These are phyloP conservation scores for Penicillium chermesinum DNA, from an alignment of 495 filamentous ascomycete genomes.

Conservation along the genomic window DNA sequence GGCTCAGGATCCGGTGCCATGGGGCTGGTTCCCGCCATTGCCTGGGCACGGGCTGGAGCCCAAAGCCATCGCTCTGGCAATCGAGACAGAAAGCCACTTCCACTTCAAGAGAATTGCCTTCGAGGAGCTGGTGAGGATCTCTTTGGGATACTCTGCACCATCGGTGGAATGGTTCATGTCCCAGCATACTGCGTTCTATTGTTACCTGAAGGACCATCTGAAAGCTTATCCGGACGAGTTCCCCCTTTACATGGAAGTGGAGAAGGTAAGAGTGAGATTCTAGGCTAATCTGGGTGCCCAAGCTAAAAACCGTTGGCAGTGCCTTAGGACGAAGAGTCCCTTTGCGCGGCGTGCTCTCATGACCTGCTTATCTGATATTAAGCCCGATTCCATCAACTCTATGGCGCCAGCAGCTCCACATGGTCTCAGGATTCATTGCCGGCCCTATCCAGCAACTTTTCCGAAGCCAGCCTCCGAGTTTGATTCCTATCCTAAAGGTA, in stretches of 20 bases:
- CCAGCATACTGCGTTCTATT: constrained; percentile 37
- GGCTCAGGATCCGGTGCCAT: constrained; percentile 20
- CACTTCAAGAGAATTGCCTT: constrained; percentile 39
- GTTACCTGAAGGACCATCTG: constrained; percentile 34
- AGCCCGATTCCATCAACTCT: constrained; percentile 9
- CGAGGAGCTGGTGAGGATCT: constrained; percentile 38
- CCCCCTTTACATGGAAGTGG: constrained; percentile 29
- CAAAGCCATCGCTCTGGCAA: constrained; percentile 26
- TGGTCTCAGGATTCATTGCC: constrained; percentile 37
- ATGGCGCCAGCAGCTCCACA: constrained; percentile 10
- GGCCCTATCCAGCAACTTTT: constrained; percentile 37
- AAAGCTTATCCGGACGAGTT: constrained; percentile 32
- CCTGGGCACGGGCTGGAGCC: constrained; percentile 17
- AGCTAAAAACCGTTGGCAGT: constrained; percentile 14
- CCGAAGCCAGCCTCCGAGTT: constrained; percentile 24
- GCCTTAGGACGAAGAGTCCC: constrained; percentile 32
- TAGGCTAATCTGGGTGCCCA: not conserved
- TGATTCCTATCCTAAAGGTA: constrained; percentile 32
- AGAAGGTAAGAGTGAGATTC: constrained; percentile 23
- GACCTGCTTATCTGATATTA: constrained; percentile 22
- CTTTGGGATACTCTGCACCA: constrained; percentile 29
- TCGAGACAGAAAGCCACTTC: constrained; percentile 41
- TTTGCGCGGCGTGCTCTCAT: constrained; percentile 37
- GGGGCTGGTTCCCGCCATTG: constrained; percentile 37
- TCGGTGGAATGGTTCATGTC: constrained; percentile 40